phyloP scores from a whole-genome alignment of 2,329 filamentous ascomycete species.

The Diatrype stigma region DNA sequence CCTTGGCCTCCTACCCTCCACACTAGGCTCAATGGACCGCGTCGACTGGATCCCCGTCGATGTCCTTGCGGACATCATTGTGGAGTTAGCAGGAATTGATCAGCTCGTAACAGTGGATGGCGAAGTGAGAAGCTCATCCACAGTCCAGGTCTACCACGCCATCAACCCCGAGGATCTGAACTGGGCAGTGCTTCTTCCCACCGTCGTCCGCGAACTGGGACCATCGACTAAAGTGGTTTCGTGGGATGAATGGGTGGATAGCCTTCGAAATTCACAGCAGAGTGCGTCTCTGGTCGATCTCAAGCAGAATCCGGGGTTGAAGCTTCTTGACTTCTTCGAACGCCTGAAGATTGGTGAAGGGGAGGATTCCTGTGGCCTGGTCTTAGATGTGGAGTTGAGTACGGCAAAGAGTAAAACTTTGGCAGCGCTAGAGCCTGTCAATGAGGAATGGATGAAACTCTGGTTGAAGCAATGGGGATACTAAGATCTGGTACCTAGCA shows the following conservation, averaged over 20 bases:
- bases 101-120: neutral
- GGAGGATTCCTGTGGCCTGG: neutral
- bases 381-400: neutral
- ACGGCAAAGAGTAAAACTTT: neutral
- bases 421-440: neutral
- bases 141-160: neutral
- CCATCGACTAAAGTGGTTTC: neutral
- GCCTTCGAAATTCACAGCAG: neutral
- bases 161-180: neutral
- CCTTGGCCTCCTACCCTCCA: slow-evolving; percentile 7
- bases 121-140: neutral
- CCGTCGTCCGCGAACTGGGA: neutral
- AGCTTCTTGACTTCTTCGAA: neutral
- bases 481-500: neutral
- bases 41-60: slow-evolving; percentile 8
- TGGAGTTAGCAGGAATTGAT: slow-evolving; percentile 2
- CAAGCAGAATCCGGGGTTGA: neutral
- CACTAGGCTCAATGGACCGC: slow-evolving; percentile 2
- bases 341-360: neutral
- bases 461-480: neutral
- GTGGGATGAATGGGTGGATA: neutral
- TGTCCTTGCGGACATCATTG: slow-evolving; percentile 3
- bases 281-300: neutral
- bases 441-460: neutral
- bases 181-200: neutral